Percentiles rank a stretch among this genome's conserved stretches.
These are phyloP conservation scores for Lupinus albus DNA, from an alignment of 306 rosid genomes.

Conservation along the genomic window DNA sequence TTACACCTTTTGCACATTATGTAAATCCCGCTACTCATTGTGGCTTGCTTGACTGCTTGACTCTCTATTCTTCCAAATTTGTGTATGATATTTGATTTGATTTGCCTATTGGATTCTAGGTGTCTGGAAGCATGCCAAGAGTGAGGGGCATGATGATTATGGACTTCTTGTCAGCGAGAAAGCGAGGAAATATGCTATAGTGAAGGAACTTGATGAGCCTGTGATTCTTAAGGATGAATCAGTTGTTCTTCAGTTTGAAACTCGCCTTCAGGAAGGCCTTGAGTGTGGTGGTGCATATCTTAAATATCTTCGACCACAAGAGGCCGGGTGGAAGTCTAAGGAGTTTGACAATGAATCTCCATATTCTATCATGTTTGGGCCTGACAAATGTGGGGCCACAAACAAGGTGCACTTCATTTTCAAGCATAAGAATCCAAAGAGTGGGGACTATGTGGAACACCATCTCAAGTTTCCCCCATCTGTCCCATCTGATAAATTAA, in stretches of 20 bases:
- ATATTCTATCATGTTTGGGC: constrained; percentile 94
- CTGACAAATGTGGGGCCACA: constrained; percentile 94
- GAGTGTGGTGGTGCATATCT: constrained; percentile 89
- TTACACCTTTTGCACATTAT: neutral
- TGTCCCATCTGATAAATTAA: no score
- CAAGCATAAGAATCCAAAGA: constrained; percentile 94
- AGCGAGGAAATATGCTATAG: no score
- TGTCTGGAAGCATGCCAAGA: constrained; percentile 79
- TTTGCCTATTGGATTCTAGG: constrained; percentile 53
- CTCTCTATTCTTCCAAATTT: constrained; percentile 2
- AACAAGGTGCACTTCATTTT: constrained; percentile 95
- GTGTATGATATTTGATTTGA: neutral
- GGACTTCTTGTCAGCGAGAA: no score
- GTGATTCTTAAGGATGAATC: no score
- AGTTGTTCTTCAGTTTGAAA: no score
- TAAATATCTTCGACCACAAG: constrained; percentile 91
- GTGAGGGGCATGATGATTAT: constrained; percentile 58
- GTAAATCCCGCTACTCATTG: neutral
- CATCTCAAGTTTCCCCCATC: constrained; percentile 37
- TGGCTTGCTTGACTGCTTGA: constrained; percentile 1
- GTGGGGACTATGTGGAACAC: constrained; percentile 81
- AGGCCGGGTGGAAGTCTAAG: constrained; percentile 84
- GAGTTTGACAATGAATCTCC: constrained; percentile 81
- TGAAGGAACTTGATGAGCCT: no score
- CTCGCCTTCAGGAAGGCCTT: no score